These are phyloP conservation scores for Deuterostichococcus epilithicus DNA, from an alignment of 139 green algal species.

Conservation along the genomic window DNA sequence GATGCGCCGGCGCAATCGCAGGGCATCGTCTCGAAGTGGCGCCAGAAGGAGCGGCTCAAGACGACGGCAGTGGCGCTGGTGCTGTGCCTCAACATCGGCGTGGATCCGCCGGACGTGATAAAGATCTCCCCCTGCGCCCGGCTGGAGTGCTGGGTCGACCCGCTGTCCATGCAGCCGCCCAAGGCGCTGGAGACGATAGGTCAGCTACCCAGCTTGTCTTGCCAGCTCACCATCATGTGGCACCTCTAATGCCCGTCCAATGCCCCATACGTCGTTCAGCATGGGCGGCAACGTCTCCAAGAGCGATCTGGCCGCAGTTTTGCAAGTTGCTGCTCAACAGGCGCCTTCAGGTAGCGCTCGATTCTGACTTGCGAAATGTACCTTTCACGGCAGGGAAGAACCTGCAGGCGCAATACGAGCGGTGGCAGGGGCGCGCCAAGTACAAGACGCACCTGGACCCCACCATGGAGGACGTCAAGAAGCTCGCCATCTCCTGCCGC, in stretches of 20 bases:
- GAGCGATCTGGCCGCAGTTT: too few species aligned
- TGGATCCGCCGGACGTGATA: conserved; percentile 96
- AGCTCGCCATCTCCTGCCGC: conserved; percentile 81
- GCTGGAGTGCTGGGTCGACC: conserved; percentile 94
- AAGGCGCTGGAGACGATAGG: conserved; percentile 96
- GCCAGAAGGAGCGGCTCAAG: conserved; percentile 90
- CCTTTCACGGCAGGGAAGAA: conserved; percentile 73
- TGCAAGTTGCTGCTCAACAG: too few species aligned
- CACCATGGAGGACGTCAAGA: conserved; percentile 97
- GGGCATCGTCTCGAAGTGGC: conserved; percentile 52
- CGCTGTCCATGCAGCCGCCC: conserved; percentile 84
- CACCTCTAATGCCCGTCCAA: not conserved
- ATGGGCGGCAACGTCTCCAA: too few species aligned
- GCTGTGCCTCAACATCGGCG: conserved; percentile 98
- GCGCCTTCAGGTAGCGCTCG: not conserved
- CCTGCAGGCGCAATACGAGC: conserved; percentile 98
- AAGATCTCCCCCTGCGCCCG: conserved; percentile 95
- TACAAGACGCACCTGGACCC: conserved; percentile 97
- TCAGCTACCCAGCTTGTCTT: conserved; percentile 8
- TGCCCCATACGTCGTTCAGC: too few species aligned
- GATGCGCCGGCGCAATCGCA: conserved; percentile 7
- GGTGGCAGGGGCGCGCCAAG: conserved; percentile 94
- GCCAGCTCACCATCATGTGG: not conserved
- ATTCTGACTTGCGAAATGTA: not conserved
- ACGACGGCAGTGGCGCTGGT: conserved; percentile 91